Conservation (phyloP, 2,329 filamentous ascomycete species). For the Colletotrichum filicis region DNA sequence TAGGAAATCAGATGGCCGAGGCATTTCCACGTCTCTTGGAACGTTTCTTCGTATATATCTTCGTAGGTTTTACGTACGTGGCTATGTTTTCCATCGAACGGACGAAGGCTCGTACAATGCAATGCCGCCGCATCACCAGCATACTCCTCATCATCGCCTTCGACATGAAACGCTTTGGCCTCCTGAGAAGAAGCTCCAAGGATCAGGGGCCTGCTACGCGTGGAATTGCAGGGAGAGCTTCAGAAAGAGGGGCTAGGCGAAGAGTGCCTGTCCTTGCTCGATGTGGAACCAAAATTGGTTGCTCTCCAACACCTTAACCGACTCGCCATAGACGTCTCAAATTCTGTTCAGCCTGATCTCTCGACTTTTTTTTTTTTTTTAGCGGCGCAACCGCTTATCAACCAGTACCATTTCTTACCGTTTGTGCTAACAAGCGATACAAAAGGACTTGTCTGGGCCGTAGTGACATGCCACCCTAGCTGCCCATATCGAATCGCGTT, state of each 20-base stretch:
- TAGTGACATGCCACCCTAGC: neutral
- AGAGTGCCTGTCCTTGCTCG: neutral
- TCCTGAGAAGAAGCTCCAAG: neutral
- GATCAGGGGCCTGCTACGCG: neutral
- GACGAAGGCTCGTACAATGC: neutral
- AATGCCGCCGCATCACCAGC: neutral
- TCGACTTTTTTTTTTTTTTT: neutral
- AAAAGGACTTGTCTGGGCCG: neutral
- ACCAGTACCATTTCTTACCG: neutral
- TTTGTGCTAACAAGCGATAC: neutral
- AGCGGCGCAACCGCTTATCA: neutral
- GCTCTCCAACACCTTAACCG: neutral
- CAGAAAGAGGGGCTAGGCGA: neutral
- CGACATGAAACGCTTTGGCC: slow-evolving; percentile 2
- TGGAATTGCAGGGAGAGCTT: neutral
- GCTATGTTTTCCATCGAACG: neutral
- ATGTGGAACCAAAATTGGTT: slow-evolving; percentile 8
- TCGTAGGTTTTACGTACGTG: neutral
- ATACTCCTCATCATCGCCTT: neutral
- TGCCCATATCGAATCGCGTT: neutral
- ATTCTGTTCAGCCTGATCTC: neutral
- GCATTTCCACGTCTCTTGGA: neutral
- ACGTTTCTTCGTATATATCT: neutral
- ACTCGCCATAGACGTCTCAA: neutral
- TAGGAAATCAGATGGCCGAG: neutral